Evolutionary conservation across 2,329 filamentous ascomycete genomes (phyloP).

Genomic region (Fusarium globosum): DNA sequence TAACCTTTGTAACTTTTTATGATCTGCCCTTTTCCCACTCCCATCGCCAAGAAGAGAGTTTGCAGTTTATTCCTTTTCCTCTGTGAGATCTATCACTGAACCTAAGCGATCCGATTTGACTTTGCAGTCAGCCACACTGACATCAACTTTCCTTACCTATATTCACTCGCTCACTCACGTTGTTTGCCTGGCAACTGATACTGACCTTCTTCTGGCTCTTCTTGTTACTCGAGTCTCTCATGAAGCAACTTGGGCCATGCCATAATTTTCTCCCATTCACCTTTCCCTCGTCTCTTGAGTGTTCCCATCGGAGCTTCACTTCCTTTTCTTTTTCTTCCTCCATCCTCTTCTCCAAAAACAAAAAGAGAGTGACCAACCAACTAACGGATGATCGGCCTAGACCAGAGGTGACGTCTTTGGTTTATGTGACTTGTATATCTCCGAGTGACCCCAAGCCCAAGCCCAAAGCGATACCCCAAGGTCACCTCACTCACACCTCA

Average conservation of each 20-base stretch:
- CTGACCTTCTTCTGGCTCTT: background rate
- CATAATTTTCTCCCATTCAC: background rate
- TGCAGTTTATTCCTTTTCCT: background rate
- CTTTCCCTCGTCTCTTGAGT: background rate
- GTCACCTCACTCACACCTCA: slow-evolving; percentile 42
- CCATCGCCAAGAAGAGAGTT: background rate
- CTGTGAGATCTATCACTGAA: background rate
- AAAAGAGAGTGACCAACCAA: slow-evolving; percentile 3
- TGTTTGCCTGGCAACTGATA: slow-evolving; percentile 20
- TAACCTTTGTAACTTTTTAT: slow-evolving; percentile 29
- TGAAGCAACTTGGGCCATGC: slow-evolving; percentile 15
- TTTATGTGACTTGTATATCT: slow-evolving; percentile 28
- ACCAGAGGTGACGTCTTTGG: slow-evolving; percentile 39
- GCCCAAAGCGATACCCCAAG: background rate
- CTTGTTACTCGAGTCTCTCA: slow-evolving; percentile 7
- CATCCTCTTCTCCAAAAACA: background rate
- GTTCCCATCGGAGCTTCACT: slow-evolving; percentile 3
- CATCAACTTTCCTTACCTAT: slow-evolving; percentile 16
- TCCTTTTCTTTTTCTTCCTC: background rate
- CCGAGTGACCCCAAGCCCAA: slow-evolving; percentile 32
- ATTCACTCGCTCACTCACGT: background rate
- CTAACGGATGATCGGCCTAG: slow-evolving; percentile 34
- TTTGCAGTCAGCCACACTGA: slow-evolving; percentile 33
- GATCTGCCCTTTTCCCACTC: slow-evolving; percentile 23
- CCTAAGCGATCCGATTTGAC: background rate